phyloP scores from a whole-genome alignment of 345 rosid species.

The Heritiera fomes region DNA sequence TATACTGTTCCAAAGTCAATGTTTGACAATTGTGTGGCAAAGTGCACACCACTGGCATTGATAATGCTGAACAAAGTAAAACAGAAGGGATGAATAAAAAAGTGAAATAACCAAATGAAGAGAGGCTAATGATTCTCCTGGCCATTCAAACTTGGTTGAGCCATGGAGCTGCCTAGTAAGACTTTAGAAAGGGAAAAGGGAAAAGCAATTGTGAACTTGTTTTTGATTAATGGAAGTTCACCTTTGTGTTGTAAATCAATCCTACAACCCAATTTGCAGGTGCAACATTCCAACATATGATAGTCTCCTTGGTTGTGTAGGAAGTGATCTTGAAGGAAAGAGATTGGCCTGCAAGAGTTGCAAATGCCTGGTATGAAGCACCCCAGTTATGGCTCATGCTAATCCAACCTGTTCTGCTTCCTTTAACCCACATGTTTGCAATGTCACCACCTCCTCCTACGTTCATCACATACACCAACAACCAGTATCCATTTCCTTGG shows the following conservation, averaged over 20 bases:
- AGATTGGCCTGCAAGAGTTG: constrained; percentile 68
- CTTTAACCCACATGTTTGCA: constrained; percentile 57
- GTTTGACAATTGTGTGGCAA: too few relatives aligned
- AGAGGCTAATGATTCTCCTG: not conserved
- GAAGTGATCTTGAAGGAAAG: constrained; percentile 72
- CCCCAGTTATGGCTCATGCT: constrained; percentile 95
- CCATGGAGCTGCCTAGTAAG: not conserved
- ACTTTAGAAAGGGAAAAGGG: not conserved
- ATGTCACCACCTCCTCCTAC: constrained; percentile 76
- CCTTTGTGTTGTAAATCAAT: constrained; percentile 46
- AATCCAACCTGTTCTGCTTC: constrained; percentile 74
- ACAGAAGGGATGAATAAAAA: not conserved
- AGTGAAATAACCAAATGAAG: not conserved
- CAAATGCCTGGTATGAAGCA: constrained; percentile 88
- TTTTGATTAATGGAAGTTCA: constrained; percentile 55
- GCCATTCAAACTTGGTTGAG: not conserved
- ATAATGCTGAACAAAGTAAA: not conserved
- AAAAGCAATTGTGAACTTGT: not conserved
- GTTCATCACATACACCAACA: constrained; percentile 64
- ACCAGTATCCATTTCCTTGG: constrained; percentile 66
- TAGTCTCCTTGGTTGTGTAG: constrained; percentile 59
- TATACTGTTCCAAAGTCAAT: too few relatives aligned
- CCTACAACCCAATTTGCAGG: constrained; percentile 71
- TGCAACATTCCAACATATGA: constrained; percentile 57
- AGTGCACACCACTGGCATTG: too few relatives aligned